phyloP scores from a whole-genome alignment of 2,329 filamentous ascomycete species.

The Neofusicoccum parvum region DNA sequence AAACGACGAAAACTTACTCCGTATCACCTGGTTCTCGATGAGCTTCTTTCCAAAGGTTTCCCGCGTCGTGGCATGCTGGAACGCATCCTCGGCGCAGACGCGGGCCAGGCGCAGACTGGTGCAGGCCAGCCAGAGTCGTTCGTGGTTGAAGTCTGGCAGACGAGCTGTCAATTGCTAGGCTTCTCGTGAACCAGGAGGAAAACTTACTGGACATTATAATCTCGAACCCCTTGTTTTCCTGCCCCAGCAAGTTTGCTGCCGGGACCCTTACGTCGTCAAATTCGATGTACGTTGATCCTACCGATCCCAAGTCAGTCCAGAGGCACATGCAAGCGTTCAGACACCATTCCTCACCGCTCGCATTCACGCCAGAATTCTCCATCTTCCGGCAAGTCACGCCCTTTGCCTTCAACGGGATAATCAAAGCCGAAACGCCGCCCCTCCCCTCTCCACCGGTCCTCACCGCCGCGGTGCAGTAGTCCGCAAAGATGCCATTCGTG shows the following conservation, averaged over 20 bases:
- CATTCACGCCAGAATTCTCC: neutral
- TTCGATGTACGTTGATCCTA: slow-evolving; percentile 24
- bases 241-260: slow-evolving; percentile 32
- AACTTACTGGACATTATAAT: slow-evolving; percentile 21
- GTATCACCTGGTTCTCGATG: slow-evolving; percentile 36
- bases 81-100: slow-evolving; percentile 33
- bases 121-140: slow-evolving; percentile 36
- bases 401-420: slow-evolving; percentile 29
- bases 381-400: neutral
- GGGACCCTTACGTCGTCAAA: slow-evolving; percentile 39
- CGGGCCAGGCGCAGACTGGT: slow-evolving; percentile 33
- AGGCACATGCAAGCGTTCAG: slow-evolving; percentile 9
- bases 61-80: slow-evolving; percentile 33
- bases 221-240: slow-evolving; percentile 33
- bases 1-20: slow-evolving; percentile 37
- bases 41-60: slow-evolving; percentile 36
- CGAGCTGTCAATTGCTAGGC: too few species aligned
- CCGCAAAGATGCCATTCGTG: slow-evolving; percentile 38
- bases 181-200: too few species aligned
- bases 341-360: slow-evolving; percentile 21
- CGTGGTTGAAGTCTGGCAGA: slow-evolving; percentile 35
- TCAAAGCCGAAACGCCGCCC: slow-evolving; percentile 34
- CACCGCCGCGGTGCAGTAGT: slow-evolving; percentile 38
- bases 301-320: slow-evolving; percentile 29
- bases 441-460: slow-evolving; percentile 34